phyloP scores from a whole-genome alignment of 208 protist species.

The Vickermania ingenoplastis region DNA sequence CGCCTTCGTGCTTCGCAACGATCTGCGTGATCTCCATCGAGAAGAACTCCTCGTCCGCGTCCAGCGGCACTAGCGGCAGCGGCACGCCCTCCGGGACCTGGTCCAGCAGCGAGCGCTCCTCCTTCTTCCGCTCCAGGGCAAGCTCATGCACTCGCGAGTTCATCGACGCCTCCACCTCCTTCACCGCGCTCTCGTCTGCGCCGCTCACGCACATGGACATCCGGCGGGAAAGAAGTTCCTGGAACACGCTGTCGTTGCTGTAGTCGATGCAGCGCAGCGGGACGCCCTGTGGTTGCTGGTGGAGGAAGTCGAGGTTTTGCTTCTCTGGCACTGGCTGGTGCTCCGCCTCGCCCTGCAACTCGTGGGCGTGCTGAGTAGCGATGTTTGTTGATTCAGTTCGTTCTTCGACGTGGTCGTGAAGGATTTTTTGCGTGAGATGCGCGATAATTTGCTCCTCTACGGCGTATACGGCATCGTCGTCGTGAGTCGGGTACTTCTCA shows the following conservation, averaged over 20 bases:
- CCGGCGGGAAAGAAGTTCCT: neutral
- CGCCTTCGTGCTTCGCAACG: slow-evolving; percentile 20
- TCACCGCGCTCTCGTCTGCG: slow-evolving; percentile 2
- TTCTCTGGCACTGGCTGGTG: slow-evolving; percentile 21
- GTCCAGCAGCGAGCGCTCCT: slow-evolving; percentile 20
- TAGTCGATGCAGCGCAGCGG: slow-evolving; percentile 18
- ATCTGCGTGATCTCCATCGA: slow-evolving; percentile 16
- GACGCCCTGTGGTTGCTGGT: slow-evolving; percentile 15
- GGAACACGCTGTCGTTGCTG: slow-evolving; percentile 18
- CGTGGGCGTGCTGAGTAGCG: too few species aligned
- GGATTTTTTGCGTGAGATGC: neutral
- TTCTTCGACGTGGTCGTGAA: too few species aligned
- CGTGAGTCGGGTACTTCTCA: slow-evolving; percentile 1
- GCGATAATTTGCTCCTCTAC: slow-evolving; percentile 19
- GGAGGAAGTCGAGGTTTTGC: slow-evolving; percentile 21
- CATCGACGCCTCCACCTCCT: slow-evolving; percentile 2
- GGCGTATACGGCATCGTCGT: slow-evolving; percentile 10
- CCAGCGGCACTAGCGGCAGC: slow-evolving; percentile 18
- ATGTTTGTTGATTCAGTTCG: too few species aligned
- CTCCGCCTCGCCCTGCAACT: slow-evolving; percentile 24
- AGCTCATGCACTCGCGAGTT: slow-evolving; percentile 9
- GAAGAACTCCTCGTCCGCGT: slow-evolving; percentile 23
- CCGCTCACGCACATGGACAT: slow-evolving; percentile 7
- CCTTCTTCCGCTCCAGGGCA: slow-evolving; percentile 5
- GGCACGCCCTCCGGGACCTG: slow-evolving; percentile 24